Conservation (phyloP, 2,329 filamentous ascomycete genomes). For the Scorias spongiosa region DNA sequence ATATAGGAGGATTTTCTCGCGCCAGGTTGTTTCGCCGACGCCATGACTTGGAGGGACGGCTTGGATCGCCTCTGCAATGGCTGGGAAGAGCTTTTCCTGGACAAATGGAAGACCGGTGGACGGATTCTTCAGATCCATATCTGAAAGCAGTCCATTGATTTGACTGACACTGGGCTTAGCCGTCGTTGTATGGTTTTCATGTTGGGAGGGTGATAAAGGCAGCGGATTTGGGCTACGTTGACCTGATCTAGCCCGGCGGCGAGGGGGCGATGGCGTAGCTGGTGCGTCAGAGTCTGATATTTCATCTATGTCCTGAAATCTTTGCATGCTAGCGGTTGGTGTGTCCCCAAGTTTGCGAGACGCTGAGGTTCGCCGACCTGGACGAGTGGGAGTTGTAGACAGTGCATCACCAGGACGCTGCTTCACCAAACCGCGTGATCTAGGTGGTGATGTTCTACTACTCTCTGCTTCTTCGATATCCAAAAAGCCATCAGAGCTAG, state of each 20-base stretch:
- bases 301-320: slow-evolving; percentile 4
- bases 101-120: slow-evolving; percentile 18
- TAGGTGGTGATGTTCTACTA: too few relatives aligned
- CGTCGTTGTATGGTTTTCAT: neutral
- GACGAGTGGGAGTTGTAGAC: too few relatives aligned
- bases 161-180: neutral
- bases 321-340: neutral
- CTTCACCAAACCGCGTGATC: too few relatives aligned
- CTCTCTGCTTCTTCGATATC: too few relatives aligned
- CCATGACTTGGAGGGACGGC: slow-evolving; percentile 21
- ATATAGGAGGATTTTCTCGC: slow-evolving; percentile 88
- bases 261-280: slow-evolving; percentile 17
- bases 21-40: slow-evolving; percentile 42
- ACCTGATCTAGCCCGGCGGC: slow-evolving; percentile 13
- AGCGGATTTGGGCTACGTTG: slow-evolving; percentile 9
- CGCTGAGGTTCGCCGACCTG: too few relatives aligned
- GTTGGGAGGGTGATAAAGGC: neutral
- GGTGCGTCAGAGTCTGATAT: slow-evolving; percentile 19
- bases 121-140: slow-evolving; percentile 9
- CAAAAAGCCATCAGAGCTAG: too few relatives aligned
- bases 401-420: too few relatives aligned
- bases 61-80: slow-evolving; percentile 35
- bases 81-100: slow-evolving; percentile 25
- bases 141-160: neutral
- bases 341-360: too few relatives aligned